Conservation (phyloP, 2,329 filamentous ascomycete genomes). For the Hansfordia pulvinata region DNA sequence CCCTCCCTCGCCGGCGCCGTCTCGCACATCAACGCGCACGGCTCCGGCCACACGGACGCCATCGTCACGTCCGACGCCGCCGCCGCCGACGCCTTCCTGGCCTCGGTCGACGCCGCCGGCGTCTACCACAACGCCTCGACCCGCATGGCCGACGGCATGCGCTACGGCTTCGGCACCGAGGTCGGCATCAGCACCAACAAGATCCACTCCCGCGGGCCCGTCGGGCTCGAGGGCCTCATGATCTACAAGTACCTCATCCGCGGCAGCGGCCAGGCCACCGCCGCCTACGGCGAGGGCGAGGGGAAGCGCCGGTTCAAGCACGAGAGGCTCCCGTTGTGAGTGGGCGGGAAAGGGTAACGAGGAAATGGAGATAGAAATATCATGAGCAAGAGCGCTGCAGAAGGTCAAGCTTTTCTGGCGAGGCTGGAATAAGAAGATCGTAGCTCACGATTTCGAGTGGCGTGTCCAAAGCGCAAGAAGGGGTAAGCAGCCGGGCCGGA, state of each 20-base stretch:
- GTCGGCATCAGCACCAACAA: constrained; percentile 99
- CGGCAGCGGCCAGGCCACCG: constrained; percentile 71
- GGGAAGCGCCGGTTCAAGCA: constrained; percentile 47
- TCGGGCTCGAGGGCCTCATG: constrained; percentile 85
- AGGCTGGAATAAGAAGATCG: no score
- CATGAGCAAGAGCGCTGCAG: no score
- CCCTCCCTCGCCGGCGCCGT: constrained; percentile 57
- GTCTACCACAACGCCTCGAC: constrained; percentile 97
- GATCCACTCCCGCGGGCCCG: constrained; percentile 86
- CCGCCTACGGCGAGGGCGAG: constrained; percentile 55
- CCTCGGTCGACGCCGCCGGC: constrained; percentile 73
- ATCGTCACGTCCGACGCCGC: constrained; percentile 62
- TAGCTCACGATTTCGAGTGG: no score
- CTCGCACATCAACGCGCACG: constrained; percentile 80
- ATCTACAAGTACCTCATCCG: constrained; percentile 95
- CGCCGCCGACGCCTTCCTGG: constrained; percentile 71
- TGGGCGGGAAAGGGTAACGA: no score
- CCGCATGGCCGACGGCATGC: constrained; percentile 89
- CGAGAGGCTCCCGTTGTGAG: constrained; percentile 32
- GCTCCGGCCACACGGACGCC: constrained; percentile 85
- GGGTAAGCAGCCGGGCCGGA: no score
- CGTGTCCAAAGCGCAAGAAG: no score
- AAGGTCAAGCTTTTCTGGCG: no score
- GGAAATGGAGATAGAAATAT: no score
- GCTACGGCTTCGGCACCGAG: constrained; percentile 95